Evolutionary conservation across 345 rosid species (phyloP).

Genomic region (Conringia planisiliqua): DNA sequence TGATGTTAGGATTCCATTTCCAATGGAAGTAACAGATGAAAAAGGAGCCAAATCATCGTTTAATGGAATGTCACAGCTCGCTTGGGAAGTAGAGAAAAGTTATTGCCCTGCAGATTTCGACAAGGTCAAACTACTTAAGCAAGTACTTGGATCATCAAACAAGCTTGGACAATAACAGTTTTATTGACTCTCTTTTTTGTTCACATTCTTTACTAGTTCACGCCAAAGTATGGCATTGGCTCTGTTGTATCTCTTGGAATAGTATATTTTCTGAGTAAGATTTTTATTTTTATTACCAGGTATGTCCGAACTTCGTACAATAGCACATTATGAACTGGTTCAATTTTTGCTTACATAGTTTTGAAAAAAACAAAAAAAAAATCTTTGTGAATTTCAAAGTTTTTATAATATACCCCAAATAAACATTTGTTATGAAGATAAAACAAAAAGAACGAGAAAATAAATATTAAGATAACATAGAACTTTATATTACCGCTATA

Average conservation of each 20-base stretch:
- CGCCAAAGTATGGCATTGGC: not conserved
- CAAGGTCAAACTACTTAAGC: slow-evolving; percentile 70
- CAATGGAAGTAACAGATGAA: slow-evolving; percentile 74
- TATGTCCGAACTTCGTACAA: too few species aligned
- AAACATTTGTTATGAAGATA: not conserved
- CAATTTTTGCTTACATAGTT: too few species aligned
- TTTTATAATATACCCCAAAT: not conserved
- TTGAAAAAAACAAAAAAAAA: too few species aligned
- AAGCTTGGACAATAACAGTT: slow-evolving; percentile 2
- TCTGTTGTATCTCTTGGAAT: not conserved
- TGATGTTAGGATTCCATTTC: slow-evolving; percentile 86
- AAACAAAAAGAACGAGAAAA: not conserved
- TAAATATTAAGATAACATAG: not conserved
- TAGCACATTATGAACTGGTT: too few species aligned
- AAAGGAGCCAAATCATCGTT: slow-evolving; percentile 90
- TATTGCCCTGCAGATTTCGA: slow-evolving; percentile 45
- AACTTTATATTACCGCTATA: not conserved
- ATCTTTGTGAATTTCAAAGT: too few species aligned
- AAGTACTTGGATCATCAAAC: slow-evolving; percentile 32
- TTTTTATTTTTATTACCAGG: too few species aligned
- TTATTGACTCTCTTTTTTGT: not conserved
- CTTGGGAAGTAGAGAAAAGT: slow-evolving; percentile 93
- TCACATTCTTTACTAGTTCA: not conserved
- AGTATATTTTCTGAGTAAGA: not conserved
- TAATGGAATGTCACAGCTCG: slow-evolving; percentile 88